These are phyloP conservation scores for Eragrostis tef DNA, from an alignment of 202 grass and related monocot species.

Conservation along the genomic window DNA sequence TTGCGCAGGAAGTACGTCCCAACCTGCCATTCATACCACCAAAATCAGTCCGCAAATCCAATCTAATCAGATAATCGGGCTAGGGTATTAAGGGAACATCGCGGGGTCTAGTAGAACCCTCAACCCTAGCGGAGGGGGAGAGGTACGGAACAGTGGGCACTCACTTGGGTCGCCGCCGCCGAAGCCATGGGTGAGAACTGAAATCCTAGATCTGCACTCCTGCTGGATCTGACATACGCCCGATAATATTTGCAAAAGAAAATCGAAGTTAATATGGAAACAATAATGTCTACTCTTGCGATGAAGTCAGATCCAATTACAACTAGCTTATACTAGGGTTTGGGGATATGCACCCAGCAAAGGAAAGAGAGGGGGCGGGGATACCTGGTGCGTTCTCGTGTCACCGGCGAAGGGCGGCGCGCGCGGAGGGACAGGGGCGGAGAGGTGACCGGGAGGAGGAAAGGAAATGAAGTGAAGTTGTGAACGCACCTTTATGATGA, in stretches of 20 bases:
- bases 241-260: not conserved
- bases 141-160: too few relatives aligned
- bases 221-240: not conserved
- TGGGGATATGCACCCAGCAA: not conserved
- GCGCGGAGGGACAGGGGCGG: not conserved
- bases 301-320: not conserved
- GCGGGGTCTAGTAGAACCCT: too few relatives aligned
- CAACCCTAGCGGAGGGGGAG: not conserved
- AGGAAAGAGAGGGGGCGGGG: not conserved
- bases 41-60: not conserved
- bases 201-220: conserved; percentile 52
- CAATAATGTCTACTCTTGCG: not conserved
- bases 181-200: conserved; percentile 39
- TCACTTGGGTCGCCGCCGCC: conserved; percentile 57
- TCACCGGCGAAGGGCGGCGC: not conserved
- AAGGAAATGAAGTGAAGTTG: not conserved
- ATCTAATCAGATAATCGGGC: not conserved
- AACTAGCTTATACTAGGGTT: not conserved
- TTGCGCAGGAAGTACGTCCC: conserved; percentile 89
- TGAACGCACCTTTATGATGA: not conserved
- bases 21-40: conserved; percentile 53
- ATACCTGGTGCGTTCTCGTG: not conserved
- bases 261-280: not conserved
- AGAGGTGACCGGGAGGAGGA: not conserved
- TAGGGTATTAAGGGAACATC: conserved; percentile 10